Conservation (phyloP, 305 asterid species). For the Fraxinus floribunda region DNA sequence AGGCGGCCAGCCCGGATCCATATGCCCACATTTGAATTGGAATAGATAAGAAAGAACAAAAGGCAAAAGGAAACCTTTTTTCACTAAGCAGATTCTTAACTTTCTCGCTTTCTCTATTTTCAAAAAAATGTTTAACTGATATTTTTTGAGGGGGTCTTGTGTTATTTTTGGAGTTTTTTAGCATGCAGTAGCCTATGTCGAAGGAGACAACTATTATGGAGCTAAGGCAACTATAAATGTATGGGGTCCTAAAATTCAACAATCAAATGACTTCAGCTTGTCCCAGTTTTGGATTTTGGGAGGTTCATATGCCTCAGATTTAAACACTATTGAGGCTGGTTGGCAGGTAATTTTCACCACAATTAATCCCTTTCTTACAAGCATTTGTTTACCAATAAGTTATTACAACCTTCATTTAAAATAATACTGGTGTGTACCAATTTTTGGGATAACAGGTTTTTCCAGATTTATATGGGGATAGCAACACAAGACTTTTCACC, state of each 20-base stretch:
- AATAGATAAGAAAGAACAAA: constrained; percentile 7
- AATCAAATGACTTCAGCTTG: constrained; percentile 65
- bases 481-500: constrained; percentile 63
- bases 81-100: not conserved
- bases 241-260: constrained; percentile 70
- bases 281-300: constrained; percentile 69
- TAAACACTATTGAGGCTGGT: constrained; percentile 69
- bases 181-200: constrained; percentile 71
- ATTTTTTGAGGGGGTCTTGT: constrained; percentile 18
- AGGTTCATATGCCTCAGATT: constrained; percentile 60
- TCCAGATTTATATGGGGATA: constrained; percentile 67
- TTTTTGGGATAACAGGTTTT: constrained; percentile 44
- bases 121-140: constrained; percentile 14
- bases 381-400: not conserved
- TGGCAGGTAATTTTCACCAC: constrained; percentile 48
- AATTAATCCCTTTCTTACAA: not conserved
- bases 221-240: constrained; percentile 79
- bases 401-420: constrained; percentile 1
- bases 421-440: constrained; percentile 1
- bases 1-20: not conserved
- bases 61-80: constrained; percentile 19
- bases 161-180: constrained; percentile 50
- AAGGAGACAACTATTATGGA: constrained; percentile 64
- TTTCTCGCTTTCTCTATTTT: constrained; percentile 3
- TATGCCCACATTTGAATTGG: not conserved